Conservation (phyloP, 225 moss, liverwort and hornwort genomes). For the Asterella californica region DNA sequence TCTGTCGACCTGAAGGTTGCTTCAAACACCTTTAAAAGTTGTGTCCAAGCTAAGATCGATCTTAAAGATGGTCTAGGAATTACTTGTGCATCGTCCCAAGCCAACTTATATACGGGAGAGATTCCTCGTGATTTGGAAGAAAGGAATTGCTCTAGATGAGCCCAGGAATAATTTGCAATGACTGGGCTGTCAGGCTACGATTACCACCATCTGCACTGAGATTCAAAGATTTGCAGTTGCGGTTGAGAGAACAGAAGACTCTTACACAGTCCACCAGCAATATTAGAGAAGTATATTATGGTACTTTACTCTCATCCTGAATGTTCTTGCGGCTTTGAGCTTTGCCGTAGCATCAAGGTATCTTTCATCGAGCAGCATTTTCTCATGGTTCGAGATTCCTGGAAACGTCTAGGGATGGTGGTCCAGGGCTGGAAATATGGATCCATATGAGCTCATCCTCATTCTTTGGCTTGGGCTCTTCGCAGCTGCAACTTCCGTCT, state of each 20-base stretch:
- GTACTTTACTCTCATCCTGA: conserved; percentile 25
- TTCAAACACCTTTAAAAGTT: not conserved
- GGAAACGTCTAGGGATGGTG: not conserved
- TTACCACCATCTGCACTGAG: conserved; percentile 63
- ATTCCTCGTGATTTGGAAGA: not conserved
- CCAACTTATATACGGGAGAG: not conserved
- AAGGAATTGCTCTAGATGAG: not conserved
- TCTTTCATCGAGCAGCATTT: not conserved
- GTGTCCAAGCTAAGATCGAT: not conserved
- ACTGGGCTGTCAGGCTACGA: conserved; percentile 53
- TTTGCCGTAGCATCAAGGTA: not conserved
- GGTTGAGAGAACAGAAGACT: conserved; percentile 62
- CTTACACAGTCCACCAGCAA: conserved; percentile 57
- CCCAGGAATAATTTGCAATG: too few relatives aligned
- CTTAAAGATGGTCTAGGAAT: too few relatives aligned
- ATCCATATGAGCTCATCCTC: not conserved
- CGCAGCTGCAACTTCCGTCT: too few relatives aligned
- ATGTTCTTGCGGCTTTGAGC: not conserved
- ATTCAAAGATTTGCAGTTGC: conserved; percentile 62
- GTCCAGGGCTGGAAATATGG: not conserved
- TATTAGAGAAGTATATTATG: conserved; percentile 60
- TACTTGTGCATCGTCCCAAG: not conserved
- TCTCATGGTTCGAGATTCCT: not conserved
- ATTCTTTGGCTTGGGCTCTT: too few relatives aligned
- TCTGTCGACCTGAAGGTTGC: not conserved